These are phyloP conservation scores for Bombardia bombarda DNA, from an alignment of 495 filamentous ascomycete species.

Conservation along the genomic window DNA sequence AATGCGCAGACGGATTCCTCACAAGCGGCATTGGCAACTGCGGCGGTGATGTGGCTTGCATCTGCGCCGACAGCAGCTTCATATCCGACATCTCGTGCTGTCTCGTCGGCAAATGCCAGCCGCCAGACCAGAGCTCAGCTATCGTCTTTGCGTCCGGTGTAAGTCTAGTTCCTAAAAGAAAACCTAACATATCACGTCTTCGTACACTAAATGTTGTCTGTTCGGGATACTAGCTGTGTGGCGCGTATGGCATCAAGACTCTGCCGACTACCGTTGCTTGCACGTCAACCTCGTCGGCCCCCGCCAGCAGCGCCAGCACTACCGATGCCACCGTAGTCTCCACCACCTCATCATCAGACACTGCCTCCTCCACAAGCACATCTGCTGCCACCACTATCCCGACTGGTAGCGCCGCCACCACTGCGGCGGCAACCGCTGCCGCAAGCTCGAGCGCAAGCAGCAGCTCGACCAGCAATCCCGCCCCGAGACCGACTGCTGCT, in stretches of 20 bases:
- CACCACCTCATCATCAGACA: constrained; percentile 9
- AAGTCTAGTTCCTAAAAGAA: too few species aligned
- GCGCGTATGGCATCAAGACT: constrained; percentile 19
- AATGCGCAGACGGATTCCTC: constrained; percentile 45
- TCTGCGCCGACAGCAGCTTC: constrained; percentile 55
- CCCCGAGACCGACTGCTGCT: constrained; percentile 18
- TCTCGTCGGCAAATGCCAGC: constrained; percentile 45
- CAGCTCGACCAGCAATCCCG: constrained; percentile 15
- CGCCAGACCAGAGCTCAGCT: constrained; percentile 42
- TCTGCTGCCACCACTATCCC: constrained; percentile 15
- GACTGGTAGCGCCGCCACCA: constrained; percentile 5
- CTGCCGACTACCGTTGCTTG: constrained; percentile 27
- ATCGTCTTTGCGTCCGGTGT: constrained; percentile 23
- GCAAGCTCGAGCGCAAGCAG: constrained; percentile 1
- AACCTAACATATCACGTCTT: too few species aligned
- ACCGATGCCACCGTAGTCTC: constrained; percentile 14
- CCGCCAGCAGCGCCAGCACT: constrained; percentile 12
- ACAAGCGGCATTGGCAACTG: constrained; percentile 43
- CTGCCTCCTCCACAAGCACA: constrained; percentile 9
- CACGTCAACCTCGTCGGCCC: constrained; percentile 19
- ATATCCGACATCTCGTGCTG: constrained; percentile 61
- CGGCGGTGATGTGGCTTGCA: constrained; percentile 54
- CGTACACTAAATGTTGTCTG: too few species aligned
- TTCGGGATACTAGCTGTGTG: constrained; percentile 28
- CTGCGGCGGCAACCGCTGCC: not conserved